Conservation (phyloP, 371 early-diverging fungal species). For the Mucor racemosus region DNA sequence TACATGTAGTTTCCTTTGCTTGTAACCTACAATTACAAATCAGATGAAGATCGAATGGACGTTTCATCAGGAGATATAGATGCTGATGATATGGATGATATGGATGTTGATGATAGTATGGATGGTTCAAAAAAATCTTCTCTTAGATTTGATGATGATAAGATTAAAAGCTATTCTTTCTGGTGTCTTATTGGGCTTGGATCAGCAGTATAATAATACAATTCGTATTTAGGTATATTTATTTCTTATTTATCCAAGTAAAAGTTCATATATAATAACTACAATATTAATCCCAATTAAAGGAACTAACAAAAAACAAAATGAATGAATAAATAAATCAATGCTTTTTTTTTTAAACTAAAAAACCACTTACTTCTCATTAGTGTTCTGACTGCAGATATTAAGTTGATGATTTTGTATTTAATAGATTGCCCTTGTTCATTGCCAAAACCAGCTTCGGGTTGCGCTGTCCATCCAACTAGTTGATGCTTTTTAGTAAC, state of each 20-base stretch:
- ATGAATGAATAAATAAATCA: not conserved
- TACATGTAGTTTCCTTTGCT: constrained; percentile 64
- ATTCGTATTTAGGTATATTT: constrained; percentile 1
- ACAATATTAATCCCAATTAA: constrained; percentile 81
- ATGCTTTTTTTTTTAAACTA: not conserved
- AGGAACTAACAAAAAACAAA: constrained; percentile 74
- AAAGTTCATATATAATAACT: constrained; percentile 84
- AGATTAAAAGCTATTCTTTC: constrained; percentile 58
- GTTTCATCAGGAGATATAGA: constrained; percentile 53
- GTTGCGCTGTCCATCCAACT: constrained; percentile 74
- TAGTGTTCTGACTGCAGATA: constrained; percentile 90
- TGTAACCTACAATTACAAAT: constrained; percentile 64
- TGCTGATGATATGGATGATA: constrained; percentile 41
- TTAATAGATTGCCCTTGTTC: constrained; percentile 75
- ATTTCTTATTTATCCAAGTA: constrained; percentile 66
- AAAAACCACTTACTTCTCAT: constrained; percentile 76
- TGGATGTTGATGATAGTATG: constrained; percentile 29
- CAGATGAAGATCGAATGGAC: constrained; percentile 59
- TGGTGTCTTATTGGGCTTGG: constrained; percentile 74
- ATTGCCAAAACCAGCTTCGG: constrained; percentile 71
- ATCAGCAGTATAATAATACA: constrained; percentile 16
- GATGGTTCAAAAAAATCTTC: constrained; percentile 41
- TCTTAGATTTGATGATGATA: constrained; percentile 44
- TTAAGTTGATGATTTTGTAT: constrained; percentile 82
- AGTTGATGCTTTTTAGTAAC: not conserved